These are phyloP conservation scores for Lactifluus piperatus DNA, from an alignment of 768 basidiomycete species.

Conservation along the genomic window DNA sequence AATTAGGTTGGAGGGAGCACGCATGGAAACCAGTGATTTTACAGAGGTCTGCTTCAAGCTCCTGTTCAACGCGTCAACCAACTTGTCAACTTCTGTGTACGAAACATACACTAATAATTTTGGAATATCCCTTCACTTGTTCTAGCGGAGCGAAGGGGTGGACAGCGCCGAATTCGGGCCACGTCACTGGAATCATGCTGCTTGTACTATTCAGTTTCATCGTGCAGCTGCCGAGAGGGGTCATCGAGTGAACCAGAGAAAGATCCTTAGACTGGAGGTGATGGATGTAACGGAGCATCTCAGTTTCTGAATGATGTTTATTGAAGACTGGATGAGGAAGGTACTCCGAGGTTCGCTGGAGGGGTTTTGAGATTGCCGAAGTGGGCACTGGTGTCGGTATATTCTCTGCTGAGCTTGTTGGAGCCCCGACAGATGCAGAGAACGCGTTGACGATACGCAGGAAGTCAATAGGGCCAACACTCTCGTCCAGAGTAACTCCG, in stretches of 20 bases:
- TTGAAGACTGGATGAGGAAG: constrained; percentile 91
- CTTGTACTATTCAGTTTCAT: constrained; percentile 99
- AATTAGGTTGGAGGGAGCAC: constrained; percentile 97
- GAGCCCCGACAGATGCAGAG: constrained; percentile 48
- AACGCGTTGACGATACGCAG: constrained; percentile 77
- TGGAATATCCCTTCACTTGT: constrained; percentile 82
- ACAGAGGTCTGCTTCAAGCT: constrained; percentile 86
- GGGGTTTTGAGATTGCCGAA: constrained; percentile 41
- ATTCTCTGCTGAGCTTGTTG: constrained; percentile 38
- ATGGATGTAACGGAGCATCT: constrained; percentile 95
- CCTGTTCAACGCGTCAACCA: constrained; percentile 37
- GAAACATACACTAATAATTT: constrained; percentile 59
- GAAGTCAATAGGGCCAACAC: constrained; percentile 67
- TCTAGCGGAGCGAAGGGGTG: constrained; percentile 91
- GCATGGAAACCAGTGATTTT: constrained; percentile 95
- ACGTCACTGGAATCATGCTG: constrained; percentile 94
- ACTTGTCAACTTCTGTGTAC: neutral
- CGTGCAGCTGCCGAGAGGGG: constrained; percentile 89
- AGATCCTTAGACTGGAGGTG: constrained; percentile 93
- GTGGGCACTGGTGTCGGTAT: constrained; percentile 34
- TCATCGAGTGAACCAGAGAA: constrained; percentile 93
- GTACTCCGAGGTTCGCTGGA: constrained; percentile 58
- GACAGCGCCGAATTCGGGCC: constrained; percentile 82
- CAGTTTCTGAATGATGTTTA: constrained; percentile 95
- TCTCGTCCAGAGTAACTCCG: constrained; percentile 91